Evolutionary conservation across 192 early-diverging fungal genomes (phyloP), one percentile per base, ranked within the genome.

Genomic region (Geosiphon pyriformis): DNA sequence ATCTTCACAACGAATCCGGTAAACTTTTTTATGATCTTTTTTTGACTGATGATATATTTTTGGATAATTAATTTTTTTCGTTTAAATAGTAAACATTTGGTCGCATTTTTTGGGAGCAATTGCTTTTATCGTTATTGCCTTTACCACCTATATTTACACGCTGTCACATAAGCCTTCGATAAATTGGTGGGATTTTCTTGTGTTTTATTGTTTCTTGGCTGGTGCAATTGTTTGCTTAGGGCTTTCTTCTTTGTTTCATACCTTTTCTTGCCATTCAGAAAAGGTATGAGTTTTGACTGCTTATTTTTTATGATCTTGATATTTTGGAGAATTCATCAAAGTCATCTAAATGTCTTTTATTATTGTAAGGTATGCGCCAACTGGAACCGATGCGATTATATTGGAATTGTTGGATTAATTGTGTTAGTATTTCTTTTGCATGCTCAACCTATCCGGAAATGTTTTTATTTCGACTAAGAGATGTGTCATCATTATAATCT

Each of bases 341-440:
- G 17, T 26, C 11, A 15, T 0, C n/a, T 31, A 20, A 29, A 32
- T 31, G 3, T 31, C 26, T 33, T 61, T 64, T 63, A 25, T 25
- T 30, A 1, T 20, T 27, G 53, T 20, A 58, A 81, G 70, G 83
- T 92, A 26, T 80, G 82, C 57, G 75, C 74, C 57, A 72, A 72
- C 3, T 94, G 90, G 88, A 98, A 94, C 80, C 85, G 91, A 70
- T 90, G 90, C 60, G 95, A 95, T 74, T 98, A 95, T 82, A 81
- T 90, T 22, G 94, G 94, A 12, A 98, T 96, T 65, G 90, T 92
- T 26, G 70, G 83, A 20, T 78, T 95, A 47, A 94, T 93, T 55
- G 82, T 88, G 67, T 84, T 70, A 64, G 78, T 76, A 25, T 47
- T n/a, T n/a, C n/a, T n/a, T n/a, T n/a, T n/a, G n/a, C n/a, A n/a